Evolutionary conservation across 2,329 filamentous ascomycete genomes (phyloP).

Genomic region (Conoideocrella luteorostrata): DNA sequence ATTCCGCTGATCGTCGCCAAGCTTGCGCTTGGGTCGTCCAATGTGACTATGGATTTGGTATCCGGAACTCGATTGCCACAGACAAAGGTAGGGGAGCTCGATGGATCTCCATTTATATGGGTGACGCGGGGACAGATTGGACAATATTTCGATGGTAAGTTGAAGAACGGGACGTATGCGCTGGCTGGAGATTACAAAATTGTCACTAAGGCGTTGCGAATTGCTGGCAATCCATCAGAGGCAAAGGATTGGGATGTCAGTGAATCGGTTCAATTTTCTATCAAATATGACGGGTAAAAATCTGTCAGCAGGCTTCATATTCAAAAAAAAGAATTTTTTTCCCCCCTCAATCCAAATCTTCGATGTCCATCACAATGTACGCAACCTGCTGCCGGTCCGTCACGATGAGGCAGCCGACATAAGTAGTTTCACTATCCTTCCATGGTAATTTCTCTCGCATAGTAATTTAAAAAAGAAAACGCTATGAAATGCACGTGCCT

Average conservation of each 20-base stretch:
- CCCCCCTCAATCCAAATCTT: no score
- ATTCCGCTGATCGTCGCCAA: background rate
- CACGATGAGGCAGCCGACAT: no score
- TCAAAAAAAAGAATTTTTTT: no score
- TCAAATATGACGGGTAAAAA: no score
- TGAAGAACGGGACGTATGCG: slow-evolving; percentile 33
- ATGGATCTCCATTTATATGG: background rate
- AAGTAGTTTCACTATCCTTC: no score
- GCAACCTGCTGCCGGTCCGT: no score
- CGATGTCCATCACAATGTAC: no score
- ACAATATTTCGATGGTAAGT: slow-evolving; percentile 31
- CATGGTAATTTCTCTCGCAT: no score
- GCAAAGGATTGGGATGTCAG: slow-evolving; percentile 31
- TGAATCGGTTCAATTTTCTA: background rate
- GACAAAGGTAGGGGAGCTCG: background rate
- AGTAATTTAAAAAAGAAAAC: no score
- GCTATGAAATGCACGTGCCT: no score
- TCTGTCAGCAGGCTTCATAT: no score
- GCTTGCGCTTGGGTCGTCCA: background rate
- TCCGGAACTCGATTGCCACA: background rate
- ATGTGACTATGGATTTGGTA: background rate
- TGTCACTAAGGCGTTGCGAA: slow-evolving; percentile 33
- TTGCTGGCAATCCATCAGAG: slow-evolving; percentile 34
- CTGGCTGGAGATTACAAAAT: slow-evolving; percentile 37
- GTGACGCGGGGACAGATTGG: background rate